Evolutionary conservation across 2,329 filamentous ascomycete genomes (phyloP), one percentile per base, ranked within the genome.

Genomic region (Venturia effusa): DNA sequence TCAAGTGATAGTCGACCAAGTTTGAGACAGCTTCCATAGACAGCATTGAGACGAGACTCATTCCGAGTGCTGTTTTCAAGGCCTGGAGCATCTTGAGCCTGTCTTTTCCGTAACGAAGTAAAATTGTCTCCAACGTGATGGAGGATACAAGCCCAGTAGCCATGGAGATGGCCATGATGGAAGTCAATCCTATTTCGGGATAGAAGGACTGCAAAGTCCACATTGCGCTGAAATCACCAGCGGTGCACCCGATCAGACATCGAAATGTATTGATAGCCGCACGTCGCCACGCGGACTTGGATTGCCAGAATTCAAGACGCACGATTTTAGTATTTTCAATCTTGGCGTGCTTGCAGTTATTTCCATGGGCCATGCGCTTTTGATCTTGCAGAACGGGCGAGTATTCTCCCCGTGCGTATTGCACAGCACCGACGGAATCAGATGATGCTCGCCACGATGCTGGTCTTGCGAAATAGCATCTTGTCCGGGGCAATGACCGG

Each of bases 41-140:
- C 1, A 83, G 11, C 83, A 84, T 84, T 0, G 82, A 84, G 11
- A 84, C 79, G 59, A 83, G 71, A 64, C 82, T 84, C 83, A 84
- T 85, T 0, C 83, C 83, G 27, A 79, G 77, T 0, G 83, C 83
- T 0, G 82, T 84, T 55, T 74, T 79, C 2, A 74, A 75, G 0
- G 83, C 82, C 0, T 68, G 68, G 0, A 68, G 64, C 81, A 80
- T 83, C 0, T 78, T 67, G 0, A 84, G 71, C 8, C 71, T 69
- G 62, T 84, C 82, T 1, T 73, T 74, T 0, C 82, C 82, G 0
- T 75, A 67, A 0, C 75, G 76, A 1, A 84, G 77, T 3, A 84
- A 74, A 0, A 78, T 67, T 0, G 82, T 84, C 68, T 85, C 82
- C 0, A 84, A 75, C 0, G 79, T 66, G 41, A 84, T 75, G 0